phyloP scores from a whole-genome alignment of 2,329 filamentous ascomycete genomes.

The Monosporascus sp. region DNA sequence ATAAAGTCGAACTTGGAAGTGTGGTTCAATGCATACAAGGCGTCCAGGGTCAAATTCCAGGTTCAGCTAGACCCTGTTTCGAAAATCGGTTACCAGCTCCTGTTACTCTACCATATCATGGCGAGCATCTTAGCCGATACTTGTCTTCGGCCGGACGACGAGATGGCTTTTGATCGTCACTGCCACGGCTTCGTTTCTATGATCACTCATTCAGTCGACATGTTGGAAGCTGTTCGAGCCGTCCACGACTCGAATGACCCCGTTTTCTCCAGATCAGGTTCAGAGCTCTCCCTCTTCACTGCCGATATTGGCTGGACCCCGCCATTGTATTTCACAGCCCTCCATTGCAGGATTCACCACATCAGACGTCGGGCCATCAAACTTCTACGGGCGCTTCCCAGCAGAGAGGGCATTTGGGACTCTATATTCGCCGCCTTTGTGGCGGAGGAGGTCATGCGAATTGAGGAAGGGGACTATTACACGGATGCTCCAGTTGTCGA shows the following conservation, averaged over 20 bases:
- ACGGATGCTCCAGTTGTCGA: background rate
- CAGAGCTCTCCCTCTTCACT: constrained; percentile 29
- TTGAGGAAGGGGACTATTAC: constrained; percentile 31
- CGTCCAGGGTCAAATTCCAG: constrained; percentile 11
- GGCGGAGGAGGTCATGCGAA: constrained; percentile 30
- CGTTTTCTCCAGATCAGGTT: background rate
- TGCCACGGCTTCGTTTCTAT: constrained; percentile 27
- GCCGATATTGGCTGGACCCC: constrained; percentile 40
- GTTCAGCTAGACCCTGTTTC: constrained; percentile 12
- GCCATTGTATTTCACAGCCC: constrained; percentile 38
- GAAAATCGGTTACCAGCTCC: constrained; percentile 21
- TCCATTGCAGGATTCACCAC: constrained; percentile 40
- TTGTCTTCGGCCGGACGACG: constrained; percentile 24
- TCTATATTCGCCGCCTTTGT: constrained; percentile 24
- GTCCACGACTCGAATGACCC: background rate
- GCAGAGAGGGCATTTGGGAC: constrained; percentile 39
- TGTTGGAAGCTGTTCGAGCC: constrained; percentile 1
- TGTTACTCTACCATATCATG: constrained; percentile 37
- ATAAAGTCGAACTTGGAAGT: constrained; percentile 9
- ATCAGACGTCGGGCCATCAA: constrained; percentile 30
- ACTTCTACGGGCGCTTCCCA: constrained; percentile 1
- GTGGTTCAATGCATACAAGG: constrained; percentile 21
- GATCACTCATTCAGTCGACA: constrained; percentile 16
- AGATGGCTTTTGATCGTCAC: constrained; percentile 33
- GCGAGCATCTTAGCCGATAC: constrained; percentile 36